Percentiles rank a stretch among this genome's conserved stretches.
Conservation (phyloP, 23 red algal species). For the Porphyridium purpureum region DNA sequence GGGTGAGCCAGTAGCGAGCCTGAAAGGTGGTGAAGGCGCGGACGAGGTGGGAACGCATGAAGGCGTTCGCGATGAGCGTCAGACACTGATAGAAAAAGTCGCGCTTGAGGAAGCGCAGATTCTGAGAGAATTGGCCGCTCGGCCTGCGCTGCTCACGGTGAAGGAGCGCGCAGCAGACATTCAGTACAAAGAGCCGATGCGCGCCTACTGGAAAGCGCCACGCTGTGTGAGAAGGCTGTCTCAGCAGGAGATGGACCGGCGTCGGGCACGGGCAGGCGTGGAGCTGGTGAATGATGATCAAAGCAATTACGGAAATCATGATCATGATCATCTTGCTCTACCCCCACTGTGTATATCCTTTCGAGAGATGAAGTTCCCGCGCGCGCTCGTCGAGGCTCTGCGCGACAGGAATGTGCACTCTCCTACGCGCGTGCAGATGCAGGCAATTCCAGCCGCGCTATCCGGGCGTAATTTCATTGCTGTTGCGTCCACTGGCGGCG, state of each 20-base stretch:
- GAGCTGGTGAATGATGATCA: not conserved
- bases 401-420: slow-evolving; percentile 13
- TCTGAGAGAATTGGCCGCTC: slow-evolving; percentile 31
- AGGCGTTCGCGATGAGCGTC: too few species aligned
- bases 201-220: slow-evolving; percentile 29
- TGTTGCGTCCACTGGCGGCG: slow-evolving; percentile 66
- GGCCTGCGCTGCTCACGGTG: slow-evolving; percentile 48
- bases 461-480: slow-evolving; percentile 76
- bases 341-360: slow-evolving; percentile 69
- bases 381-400: slow-evolving; percentile 15
- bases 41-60: too few species aligned
- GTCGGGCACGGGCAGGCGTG: not conserved
- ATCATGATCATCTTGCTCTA: slow-evolving; percentile 28
- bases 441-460: slow-evolving; percentile 58
- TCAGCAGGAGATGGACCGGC: not conserved
- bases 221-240: not conserved
- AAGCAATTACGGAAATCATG: slow-evolving; percentile 19
- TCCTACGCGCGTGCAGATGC: slow-evolving; percentile 80
- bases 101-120: slow-evolving; percentile 34
- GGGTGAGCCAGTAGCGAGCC: too few species aligned
- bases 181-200: slow-evolving; percentile 64
- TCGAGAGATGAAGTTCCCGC: slow-evolving; percentile 68
- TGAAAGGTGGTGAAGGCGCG: too few species aligned
- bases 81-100: not conserved
- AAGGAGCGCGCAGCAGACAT: slow-evolving; percentile 51